Conservation (phyloP, 352 stramenopile species). For the Globisporangium middletonii region DNA sequence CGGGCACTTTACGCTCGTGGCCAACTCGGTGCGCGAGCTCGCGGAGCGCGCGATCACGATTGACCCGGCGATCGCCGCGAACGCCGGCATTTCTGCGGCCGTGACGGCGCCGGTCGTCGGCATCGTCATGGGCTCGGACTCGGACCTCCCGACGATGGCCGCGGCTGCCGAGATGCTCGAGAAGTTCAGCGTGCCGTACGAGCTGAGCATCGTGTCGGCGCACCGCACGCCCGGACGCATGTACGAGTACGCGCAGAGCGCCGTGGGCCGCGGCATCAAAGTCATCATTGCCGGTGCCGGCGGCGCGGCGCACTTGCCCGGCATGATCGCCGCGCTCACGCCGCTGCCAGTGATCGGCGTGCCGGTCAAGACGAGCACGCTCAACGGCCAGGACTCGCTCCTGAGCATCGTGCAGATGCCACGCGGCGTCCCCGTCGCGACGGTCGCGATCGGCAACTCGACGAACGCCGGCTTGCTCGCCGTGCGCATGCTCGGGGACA, state of each 20-base stretch:
- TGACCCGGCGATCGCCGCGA: slow-evolving; percentile 32
- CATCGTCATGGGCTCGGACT: slow-evolving; percentile 93
- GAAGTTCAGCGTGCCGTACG: slow-evolving; percentile 94
- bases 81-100: slow-evolving; percentile 27
- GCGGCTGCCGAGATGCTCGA: slow-evolving; percentile 94
- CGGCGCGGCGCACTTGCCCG: slow-evolving; percentile 96
- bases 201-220: slow-evolving; percentile 98
- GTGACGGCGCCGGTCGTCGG: slow-evolving; percentile 47
- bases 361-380: slow-evolving; percentile 95
- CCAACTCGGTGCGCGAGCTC: slow-evolving; percentile 80
- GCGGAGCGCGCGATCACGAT: slow-evolving; percentile 54
- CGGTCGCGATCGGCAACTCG: slow-evolving; percentile 97
- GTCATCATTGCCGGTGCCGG: slow-evolving; percentile 95
- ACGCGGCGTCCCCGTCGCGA: slow-evolving; percentile 95
- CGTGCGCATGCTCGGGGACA: slow-evolving; percentile 91
- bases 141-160: slow-evolving; percentile 96
- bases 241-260: slow-evolving; percentile 93
- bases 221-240: slow-evolving; percentile 96
- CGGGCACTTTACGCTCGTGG: slow-evolving; percentile 95
- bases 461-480: slow-evolving; percentile 97
- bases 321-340: slow-evolving; percentile 88
- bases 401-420: slow-evolving; percentile 99
- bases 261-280: slow-evolving; percentile 84
- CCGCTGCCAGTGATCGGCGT: slow-evolving; percentile 94
- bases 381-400: slow-evolving; percentile 97